Conservation (phyloP, 78 protist species). For the Acrasis kona region DNA sequence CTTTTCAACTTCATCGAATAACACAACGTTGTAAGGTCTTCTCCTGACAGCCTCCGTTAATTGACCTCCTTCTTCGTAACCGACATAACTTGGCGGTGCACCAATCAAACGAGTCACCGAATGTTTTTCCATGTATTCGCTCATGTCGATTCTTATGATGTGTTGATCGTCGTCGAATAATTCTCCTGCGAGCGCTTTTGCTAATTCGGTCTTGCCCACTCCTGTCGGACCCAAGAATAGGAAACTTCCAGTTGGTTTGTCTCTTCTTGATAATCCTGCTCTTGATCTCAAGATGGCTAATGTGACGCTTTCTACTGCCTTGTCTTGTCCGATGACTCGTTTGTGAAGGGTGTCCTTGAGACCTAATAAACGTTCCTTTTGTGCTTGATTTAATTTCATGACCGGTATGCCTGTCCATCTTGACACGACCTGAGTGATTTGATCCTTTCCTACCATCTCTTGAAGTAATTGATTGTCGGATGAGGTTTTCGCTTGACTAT, state of each 20-base stretch:
- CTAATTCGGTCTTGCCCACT: slow-evolving; percentile 94
- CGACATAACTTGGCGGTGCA: slow-evolving; percentile 98
- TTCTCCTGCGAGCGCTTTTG: slow-evolving; percentile 85
- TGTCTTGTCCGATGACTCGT: slow-evolving; percentile 93
- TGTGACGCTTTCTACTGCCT: slow-evolving; percentile 89
- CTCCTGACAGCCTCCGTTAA: slow-evolving; percentile 96
- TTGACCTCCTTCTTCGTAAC: slow-evolving; percentile 96
- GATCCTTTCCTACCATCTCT: slow-evolving; percentile 1
- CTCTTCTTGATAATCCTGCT: slow-evolving; percentile 74
- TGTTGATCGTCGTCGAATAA: slow-evolving; percentile 82
- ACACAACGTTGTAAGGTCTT: slow-evolving; percentile 87
- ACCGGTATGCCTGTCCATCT: slow-evolving; percentile 98
- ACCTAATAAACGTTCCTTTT: slow-evolving; percentile 63
- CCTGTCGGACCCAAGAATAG: slow-evolving; percentile 85
- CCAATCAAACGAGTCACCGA: slow-evolving; percentile 91
- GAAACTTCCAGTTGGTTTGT: slow-evolving; percentile 87
- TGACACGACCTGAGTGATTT: slow-evolving; percentile 56
- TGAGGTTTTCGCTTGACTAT: not conserved
- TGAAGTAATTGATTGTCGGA: not conserved
- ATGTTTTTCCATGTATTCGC: slow-evolving; percentile 92
- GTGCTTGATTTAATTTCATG: slow-evolving; percentile 46
- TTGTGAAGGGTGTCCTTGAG: slow-evolving; percentile 54
- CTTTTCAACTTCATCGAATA: slow-evolving; percentile 97
- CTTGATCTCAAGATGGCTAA: slow-evolving; percentile 80
- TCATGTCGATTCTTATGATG: slow-evolving; percentile 93